Evolutionary conservation across 1,284 basidiomycete genomes (phyloP), one percentile per base, ranked within the genome.

Genomic region (Apiotrichum akiyoshidainum): DNA sequence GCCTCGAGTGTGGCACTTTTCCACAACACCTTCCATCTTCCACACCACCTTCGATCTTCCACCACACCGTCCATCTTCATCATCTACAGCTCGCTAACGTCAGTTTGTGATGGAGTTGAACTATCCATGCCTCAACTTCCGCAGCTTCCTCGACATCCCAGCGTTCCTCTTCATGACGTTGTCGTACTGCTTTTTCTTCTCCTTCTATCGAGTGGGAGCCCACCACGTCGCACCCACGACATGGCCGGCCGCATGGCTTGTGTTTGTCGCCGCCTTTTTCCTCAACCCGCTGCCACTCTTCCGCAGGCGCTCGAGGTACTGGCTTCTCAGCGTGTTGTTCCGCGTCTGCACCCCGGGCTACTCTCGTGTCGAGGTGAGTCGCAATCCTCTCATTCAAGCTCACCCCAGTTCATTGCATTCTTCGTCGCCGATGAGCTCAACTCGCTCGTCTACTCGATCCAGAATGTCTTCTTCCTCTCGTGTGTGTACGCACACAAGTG

Each of bases 101-200:
- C n/a, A n/a, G 72, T 95, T 97, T 74, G 94, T 97, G 53, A 94
- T 97, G 92, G 91, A 90, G 72, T 76, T 94, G 54, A 85, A 94
- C 65, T 76, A 88, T 54, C 87, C 87, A 34, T 84, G 83, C 40
- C 80, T 95, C 53, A 90, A 96, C 72, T 83, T 86, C 67, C 84
- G 87, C 42, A 85, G 90, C 73, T 97, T 89, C 71, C 86, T 92
- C 59, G 88, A 92, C 88, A 83, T 91, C 19, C 93, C 94, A 0
- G 82, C 87, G 14, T 81, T 93, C 60, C 75, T 95, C 19, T 81
- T 94, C 47, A 79, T 86, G n/a, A 83, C 87, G 0, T 83, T 97
- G 1, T 85, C 83, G 57, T 88, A 87, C 68, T 86, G 87, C 45
- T 92, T 95, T 73, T 93, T 87, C 86, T 80, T 96, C 46, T 89